Conservation (phyloP, 805 yeast genomes). For the Barnettozyma sp. region DNA sequence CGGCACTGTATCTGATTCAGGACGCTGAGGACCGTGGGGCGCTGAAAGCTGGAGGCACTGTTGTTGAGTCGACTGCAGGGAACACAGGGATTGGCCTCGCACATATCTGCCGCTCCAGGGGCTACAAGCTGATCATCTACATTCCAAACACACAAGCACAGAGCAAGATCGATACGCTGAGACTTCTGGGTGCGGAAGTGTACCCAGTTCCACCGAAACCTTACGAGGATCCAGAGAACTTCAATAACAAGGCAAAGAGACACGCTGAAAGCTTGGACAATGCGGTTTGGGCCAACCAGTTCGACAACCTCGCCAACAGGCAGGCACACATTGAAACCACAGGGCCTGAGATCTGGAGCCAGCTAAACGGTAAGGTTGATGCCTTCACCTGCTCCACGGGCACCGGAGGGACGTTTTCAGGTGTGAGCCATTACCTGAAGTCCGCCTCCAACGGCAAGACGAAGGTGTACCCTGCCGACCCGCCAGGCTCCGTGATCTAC, state of each 20-base stretch:
- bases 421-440: conserved; percentile 73
- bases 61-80: conserved; percentile 93
- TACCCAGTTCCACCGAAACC: conserved; percentile 87
- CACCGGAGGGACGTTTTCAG: conserved; percentile 91
- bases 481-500: conserved; percentile 86
- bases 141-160: conserved; percentile 90
- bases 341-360: conserved; percentile 91
- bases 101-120: conserved; percentile 70
- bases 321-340: conserved; percentile 86
- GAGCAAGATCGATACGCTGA: conserved; percentile 66
- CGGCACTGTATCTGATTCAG: conserved; percentile 68
- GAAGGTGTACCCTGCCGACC: conserved; percentile 75
- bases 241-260: conserved; percentile 79
- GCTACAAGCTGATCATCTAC: conserved; percentile 78
- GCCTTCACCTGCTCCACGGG: conserved; percentile 91
- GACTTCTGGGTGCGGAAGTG: conserved; percentile 78
- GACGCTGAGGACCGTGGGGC: conserved; percentile 70
- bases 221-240: conserved; percentile 72
- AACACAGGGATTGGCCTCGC: conserved; percentile 95
- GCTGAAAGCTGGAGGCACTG: conserved; percentile 71
- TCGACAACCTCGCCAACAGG: conserved; percentile 82
- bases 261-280: conserved; percentile 72
- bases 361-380: conserved; percentile 67
- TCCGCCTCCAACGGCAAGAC: conserved; percentile 54
- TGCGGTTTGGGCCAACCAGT: conserved; percentile 92